These are phyloP conservation scores for Aureobasidium sp. DNA, from an alignment of 2,329 filamentous ascomycete species.

Conservation along the genomic window DNA sequence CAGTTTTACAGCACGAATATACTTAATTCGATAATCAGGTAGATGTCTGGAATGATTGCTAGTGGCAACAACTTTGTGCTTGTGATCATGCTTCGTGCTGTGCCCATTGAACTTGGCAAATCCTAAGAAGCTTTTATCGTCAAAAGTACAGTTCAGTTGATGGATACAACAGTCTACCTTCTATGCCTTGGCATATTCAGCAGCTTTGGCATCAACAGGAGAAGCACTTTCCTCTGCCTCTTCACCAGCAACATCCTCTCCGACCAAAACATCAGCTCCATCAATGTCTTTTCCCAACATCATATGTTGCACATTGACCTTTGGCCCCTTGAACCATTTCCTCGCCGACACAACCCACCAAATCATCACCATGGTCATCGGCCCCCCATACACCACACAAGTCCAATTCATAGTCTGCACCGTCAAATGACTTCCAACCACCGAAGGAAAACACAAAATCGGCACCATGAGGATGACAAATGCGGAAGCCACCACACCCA, in stretches of 20 bases:
- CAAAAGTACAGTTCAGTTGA: no score
- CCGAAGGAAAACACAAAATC: constrained; percentile 56
- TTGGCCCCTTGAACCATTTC: constrained; percentile 64
- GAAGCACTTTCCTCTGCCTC: background rate
- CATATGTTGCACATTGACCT: constrained; percentile 55
- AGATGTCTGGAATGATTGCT: no score
- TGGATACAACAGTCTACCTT: background rate
- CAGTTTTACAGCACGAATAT: no score
- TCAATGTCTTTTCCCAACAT: constrained; percentile 14
- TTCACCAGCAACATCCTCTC: background rate
- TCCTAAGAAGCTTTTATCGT: no score
- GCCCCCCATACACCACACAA: constrained; percentile 51
- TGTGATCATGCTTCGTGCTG: no score
- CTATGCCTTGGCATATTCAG: background rate
- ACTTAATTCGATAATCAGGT: no score
- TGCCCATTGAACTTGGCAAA: no score
- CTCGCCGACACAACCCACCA: constrained; percentile 58
- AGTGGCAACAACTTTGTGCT: no score
- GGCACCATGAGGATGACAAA: constrained; percentile 62
- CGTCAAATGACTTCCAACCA: constrained; percentile 47
- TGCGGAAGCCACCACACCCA: constrained; percentile 47
- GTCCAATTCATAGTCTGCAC: constrained; percentile 59
- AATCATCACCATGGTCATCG: constrained; percentile 36
- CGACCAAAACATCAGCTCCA: background rate
- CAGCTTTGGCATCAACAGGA: background rate